phyloP scores from a whole-genome alignment of 805 yeast species.

The Candida sonorensis region DNA sequence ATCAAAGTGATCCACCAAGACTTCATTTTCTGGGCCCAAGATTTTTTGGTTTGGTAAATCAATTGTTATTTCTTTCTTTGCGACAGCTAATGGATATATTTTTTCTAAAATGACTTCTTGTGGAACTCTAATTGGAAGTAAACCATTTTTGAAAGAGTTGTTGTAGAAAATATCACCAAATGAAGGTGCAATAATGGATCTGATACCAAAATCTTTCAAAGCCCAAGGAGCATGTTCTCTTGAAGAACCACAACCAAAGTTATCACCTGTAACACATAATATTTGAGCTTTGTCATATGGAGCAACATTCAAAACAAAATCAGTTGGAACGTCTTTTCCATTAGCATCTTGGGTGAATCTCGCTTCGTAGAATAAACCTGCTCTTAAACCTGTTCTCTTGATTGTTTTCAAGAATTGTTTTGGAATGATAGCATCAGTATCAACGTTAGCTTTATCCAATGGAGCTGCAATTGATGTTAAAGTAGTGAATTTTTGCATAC shows the following conservation, averaged over 20 bases:
- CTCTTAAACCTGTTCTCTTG: constrained; percentile 88
- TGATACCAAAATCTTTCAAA: constrained; percentile 92
- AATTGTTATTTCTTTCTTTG: constrained; percentile 64
- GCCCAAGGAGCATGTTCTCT: constrained; percentile 99
- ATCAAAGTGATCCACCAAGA: constrained; percentile 75
- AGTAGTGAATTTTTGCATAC: constrained; percentile 69
- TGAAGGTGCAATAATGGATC: constrained; percentile 93
- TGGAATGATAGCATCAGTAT: constrained; percentile 98
- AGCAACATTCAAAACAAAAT: constrained; percentile 78
- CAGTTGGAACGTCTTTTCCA: constrained; percentile 78
- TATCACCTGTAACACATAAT: constrained; percentile 88
- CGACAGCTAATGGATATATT: constrained; percentile 73
- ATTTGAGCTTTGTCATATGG: constrained; percentile 80
- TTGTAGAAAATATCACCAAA: constrained; percentile 98
- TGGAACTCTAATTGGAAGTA: constrained; percentile 87
- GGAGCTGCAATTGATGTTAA: constrained; percentile 91
- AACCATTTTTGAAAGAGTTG: constrained; percentile 93
- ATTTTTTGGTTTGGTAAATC: constrained; percentile 88
- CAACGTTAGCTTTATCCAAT: constrained; percentile 88
- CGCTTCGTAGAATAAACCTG: constrained; percentile 87
- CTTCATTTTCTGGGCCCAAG: constrained; percentile 56
- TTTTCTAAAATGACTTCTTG: constrained; percentile 65
- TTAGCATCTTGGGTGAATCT: constrained; percentile 64
- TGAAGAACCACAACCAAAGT: constrained; percentile 98
- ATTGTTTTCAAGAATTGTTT: constrained; percentile 97